Base-by-base conservation (phyloP, 441 rosid genomes). In the Erodium chrysanthum region DNA sequence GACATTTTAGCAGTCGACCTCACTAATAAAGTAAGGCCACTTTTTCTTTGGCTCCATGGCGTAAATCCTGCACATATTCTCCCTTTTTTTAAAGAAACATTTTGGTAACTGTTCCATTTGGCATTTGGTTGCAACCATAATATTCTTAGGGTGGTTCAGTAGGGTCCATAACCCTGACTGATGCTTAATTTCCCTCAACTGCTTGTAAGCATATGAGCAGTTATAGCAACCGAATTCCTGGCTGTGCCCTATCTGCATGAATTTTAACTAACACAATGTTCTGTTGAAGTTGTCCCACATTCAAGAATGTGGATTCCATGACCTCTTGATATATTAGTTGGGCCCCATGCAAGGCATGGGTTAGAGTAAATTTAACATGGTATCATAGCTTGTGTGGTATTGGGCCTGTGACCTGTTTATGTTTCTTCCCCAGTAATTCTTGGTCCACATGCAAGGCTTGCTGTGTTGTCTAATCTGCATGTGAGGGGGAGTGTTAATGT, bases 1-100 rank as follows among this genome's bases (percentile, higher is more conserved):
- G 89, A 84, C 70, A 79, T 72, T 17, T 48, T 84, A 40, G 98
- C 84, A 20, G 75, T 91, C 70, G 91, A 93, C 82, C 78, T 93
- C 72, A 87, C 96, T 70, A 86, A 93, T 79, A 85, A 88, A 80
- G 98, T 93, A 74, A 66, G 82, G 27, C 70, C 52, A 46, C 56
- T 68, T 75, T 73, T 63, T 68, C 67, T 61, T 72, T 72, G 7
- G 61, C 54, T 66, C 58, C 44, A 68, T 35, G 40, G 68, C 66
- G 29, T n/a, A 71, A 64, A 67, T 62, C 59, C 66, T 22, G 20
- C 69, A 20, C 59, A 14, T 21, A 5, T 15, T 35, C 21, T 14
- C 44, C 21, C 14, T 37, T 20, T 42, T 48, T 64, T 64, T 35
- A 8, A 59, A 29, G 64, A 5, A 22, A 23, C 17, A 42, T 18